phyloP scores from a whole-genome alignment of 345 rosid species.

The Rhizophora apiculata region DNA sequence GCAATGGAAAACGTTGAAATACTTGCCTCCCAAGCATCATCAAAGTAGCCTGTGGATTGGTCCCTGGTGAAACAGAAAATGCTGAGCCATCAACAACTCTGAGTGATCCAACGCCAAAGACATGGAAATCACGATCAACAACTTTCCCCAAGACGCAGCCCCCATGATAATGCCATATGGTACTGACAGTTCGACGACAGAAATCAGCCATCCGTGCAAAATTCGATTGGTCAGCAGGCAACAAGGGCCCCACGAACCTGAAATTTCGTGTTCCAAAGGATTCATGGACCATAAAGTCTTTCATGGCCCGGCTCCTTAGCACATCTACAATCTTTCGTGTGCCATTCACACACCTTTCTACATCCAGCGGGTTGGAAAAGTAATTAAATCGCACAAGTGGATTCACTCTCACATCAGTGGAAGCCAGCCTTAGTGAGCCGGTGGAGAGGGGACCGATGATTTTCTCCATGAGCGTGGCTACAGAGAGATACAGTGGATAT shows the following conservation, averaged over 20 bases:
- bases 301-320: slow-evolving; percentile 63
- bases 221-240: slow-evolving; percentile 62
- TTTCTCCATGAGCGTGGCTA: slow-evolving; percentile 89
- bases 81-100: slow-evolving; percentile 88
- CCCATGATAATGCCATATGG: slow-evolving; percentile 98
- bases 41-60: slow-evolving; percentile 93
- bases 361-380: slow-evolving; percentile 63
- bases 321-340: slow-evolving; percentile 65
- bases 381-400: slow-evolving; percentile 84
- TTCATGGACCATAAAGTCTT: slow-evolving; percentile 61
- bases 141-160: slow-evolving; percentile 83
- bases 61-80: slow-evolving; percentile 69
- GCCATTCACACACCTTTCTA: slow-evolving; percentile 77
- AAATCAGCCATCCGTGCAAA: slow-evolving; percentile 56
- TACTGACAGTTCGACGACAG: slow-evolving; percentile 74
- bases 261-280: slow-evolving; percentile 67
- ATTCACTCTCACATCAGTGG: slow-evolving; percentile 77
- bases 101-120: slow-evolving; percentile 49
- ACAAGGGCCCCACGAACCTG: slow-evolving; percentile 66
- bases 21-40: slow-evolving; percentile 92
- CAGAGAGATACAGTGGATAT: slow-evolving; percentile 64
- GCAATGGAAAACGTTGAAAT: neutral
- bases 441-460: slow-evolving; percentile 60
- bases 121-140: slow-evolving; percentile 54
- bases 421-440: slow-evolving; percentile 80